A percentile compares a stretch with the other conserved stretches of the same genome.
These are phyloP conservation scores for Ogataea populi-albae DNA, from an alignment of 805 yeast species.

Conservation along the genomic window DNA sequence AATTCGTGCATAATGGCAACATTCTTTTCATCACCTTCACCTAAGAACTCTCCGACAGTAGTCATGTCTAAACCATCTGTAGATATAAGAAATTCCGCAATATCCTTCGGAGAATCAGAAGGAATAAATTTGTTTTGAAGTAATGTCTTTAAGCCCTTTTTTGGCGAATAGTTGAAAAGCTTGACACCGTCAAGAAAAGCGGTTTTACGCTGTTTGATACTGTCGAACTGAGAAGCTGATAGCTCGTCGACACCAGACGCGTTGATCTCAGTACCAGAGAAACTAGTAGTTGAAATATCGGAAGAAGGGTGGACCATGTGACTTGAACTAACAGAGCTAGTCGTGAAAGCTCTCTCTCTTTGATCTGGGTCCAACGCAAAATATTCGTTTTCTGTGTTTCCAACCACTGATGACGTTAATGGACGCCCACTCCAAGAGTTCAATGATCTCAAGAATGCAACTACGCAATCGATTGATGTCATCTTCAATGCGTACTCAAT, in stretches of 20 bases:
- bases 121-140: constrained; percentile 61
- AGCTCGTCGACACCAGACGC: constrained; percentile 12
- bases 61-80: constrained; percentile 78
- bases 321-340: constrained; percentile 26
- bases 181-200: constrained; percentile 73
- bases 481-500: constrained; percentile 81
- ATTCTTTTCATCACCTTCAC: constrained; percentile 79
- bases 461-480: constrained; percentile 74
- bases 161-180: constrained; percentile 82
- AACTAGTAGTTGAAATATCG: constrained; percentile 20
- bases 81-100: constrained; percentile 70
- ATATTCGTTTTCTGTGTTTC: constrained; percentile 1
- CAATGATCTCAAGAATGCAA: constrained; percentile 76
- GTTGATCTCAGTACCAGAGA: constrained; percentile 14
- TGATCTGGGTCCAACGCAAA: constrained; percentile 5
- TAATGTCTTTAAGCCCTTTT: constrained; percentile 67
- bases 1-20: constrained; percentile 89
- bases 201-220: constrained; percentile 77
- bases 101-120: constrained; percentile 57
- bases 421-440: constrained; percentile 81
- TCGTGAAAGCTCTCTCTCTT: constrained; percentile 17
- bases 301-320: constrained; percentile 25
- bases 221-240: constrained; percentile 71
- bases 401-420: constrained; percentile 7
- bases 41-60: constrained; percentile 85